Evolutionary conservation across 1,139 yeast species (phyloP), one percentile per base, ranked within the genome.

Genomic region (Sugiyamaella xylanicola): DNA sequence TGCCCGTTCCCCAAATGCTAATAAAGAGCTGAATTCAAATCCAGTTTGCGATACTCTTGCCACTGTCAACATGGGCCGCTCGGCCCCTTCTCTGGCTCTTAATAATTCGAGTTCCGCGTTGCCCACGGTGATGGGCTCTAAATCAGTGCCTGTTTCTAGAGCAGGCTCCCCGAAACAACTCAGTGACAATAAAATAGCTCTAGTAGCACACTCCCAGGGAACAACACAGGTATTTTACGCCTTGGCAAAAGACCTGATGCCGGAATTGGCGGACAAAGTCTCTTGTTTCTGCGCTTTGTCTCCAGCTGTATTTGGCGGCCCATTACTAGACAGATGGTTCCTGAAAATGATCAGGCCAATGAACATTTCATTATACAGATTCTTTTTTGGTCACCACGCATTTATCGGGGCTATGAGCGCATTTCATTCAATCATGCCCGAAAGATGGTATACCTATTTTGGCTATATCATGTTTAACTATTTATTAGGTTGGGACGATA

Each of bases 131-230:
- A 4, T 35, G 9, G 43, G 43, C 4, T 8, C 32, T n/a, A 46
- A 15, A 35, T 46, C 49, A 46, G 13, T 46, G 35, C 49, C 49
- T 19, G 49, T 32, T 8, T 46, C 49, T 2, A 19, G 49, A 20
- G 3, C 35, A 13, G 8, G 36, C 2, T 27, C 49, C 2, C 49
- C 49, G n/a, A n/a, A n/a, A 2, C 32, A 35, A 13, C 36, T 46
- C 3, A 20, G 13, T 4, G n/a, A 8, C 15, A 29, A 20, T 13
- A 48, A 85, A 64, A 67, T 91, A 15, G 77, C 86, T 0, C 71
- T 92, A 27, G 78, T 86, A 9, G 92, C 92, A 0, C 99, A 93
- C 67, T 89, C 96, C 21, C 99, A 93, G 71, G 98, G 98, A 1
- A 90, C 97, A 2, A 82, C 97, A 0, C 96, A 92, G 69, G 78